Base-by-base conservation (phyloP, 2,329 filamentous ascomycete species). In the Sarocladium kiliense region DNA sequence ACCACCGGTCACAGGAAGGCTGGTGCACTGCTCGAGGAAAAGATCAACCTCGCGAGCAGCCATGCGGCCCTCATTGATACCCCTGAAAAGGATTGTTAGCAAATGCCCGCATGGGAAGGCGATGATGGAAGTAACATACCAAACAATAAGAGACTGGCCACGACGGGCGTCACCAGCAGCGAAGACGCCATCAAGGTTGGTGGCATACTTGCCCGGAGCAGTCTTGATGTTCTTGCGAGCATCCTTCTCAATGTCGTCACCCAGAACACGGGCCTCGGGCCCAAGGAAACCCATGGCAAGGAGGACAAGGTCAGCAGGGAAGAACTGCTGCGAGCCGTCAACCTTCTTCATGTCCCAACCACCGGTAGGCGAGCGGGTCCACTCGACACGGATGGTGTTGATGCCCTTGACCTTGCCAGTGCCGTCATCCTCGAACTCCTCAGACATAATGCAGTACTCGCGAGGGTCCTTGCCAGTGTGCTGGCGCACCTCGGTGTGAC, bases 271-370 rank as follows among this genome's bases (percentile, higher is more conserved):
- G 62, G 89, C 89, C 75, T 97, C 93, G 6, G 92, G 92, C 10
- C 93, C 93, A 60, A 97, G 76, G 87, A 97, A 97, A 68, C 93
- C 93, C 93, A 97, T 97, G 53, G 93, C 96, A 50, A 97, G 79
- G 44, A 97, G 83, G 44, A 97, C 92, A 39, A 97, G 83, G 67
- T 97, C 93, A 26, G 93, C 93, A 36, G 91, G 91, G 87, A 97
- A 97, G 81, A 95, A 95, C 69, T 97, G 86, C 77, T 96, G 89
- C 58, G 88, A 93, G 36, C 89, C 91, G 62, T 96, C 92, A 30
- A 96, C 80, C 72, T 96, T 93, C 82, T 96, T 96, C 91, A 97
- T 97, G 74, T 97, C 93, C 93, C 93, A 97, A 44, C 92, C 92
- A 61, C 92, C 92, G 58, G 84, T 86, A 26, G 89, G 81, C 54